Base-by-base conservation (phyloP, 352 stramenopile species). In the Globisporangium barbulae region DNA sequence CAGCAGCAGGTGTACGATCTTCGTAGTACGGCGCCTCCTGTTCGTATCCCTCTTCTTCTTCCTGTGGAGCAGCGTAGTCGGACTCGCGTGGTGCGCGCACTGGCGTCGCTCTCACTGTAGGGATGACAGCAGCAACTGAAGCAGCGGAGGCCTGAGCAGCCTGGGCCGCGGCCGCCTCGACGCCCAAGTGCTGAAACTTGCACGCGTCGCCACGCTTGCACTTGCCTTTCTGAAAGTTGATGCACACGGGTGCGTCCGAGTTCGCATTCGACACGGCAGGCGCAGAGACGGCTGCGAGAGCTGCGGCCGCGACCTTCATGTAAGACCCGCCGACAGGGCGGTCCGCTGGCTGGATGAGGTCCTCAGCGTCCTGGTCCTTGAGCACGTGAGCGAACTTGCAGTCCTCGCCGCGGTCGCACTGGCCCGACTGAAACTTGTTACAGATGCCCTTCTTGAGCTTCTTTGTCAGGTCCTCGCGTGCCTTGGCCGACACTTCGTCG, bases 371-470 rank as follows among this genome's bases (percentile, higher is more conserved):
- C 63, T 87, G 76, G 61, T 81, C 74, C 55, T 82, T 71, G 42
- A 83, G 71, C 17, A 90, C 74, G 62, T 90, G 81, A n/a, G 81
- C 81, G 39, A 90, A 90, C 69, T 90, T 90, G 59, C 81, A 90
- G 13, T 63, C 69, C 48, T 90, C 76, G 53, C 81, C 81, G 33
- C 80, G 81, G 7, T 79, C 77, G 53, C 81, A 90, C 53, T 84
- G 57, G 2, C 77, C 78, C 30, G 72, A 68, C 64, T 90, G 79
- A 69, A 88, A 90, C 68, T 89, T 89, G 70, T 89, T 74, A 55
- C 81, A 90, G 41, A 90, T 68, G 7, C 81, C 81, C 53, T 90
- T 90, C 76, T 90, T 90, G 45, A 90, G 66, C 62, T 90, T 90
- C 53, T 82, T 79, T 61, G 90, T 73, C 41, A 94, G 61, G 1